Evolutionary conservation across 106 monocot genomes (phyloP).

Genomic region (Gastrodia elata): DNA sequence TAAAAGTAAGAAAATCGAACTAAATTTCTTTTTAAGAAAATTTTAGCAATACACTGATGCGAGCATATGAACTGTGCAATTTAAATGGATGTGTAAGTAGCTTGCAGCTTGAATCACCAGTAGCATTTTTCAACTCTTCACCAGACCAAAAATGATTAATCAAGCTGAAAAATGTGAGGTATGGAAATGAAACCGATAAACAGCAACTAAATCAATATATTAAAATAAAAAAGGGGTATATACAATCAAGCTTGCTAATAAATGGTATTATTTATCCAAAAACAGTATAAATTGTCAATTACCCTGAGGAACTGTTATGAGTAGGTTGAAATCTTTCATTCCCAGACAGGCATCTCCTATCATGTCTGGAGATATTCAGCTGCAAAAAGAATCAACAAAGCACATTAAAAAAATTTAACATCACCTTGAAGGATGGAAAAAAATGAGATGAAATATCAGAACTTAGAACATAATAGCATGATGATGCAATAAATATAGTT

Average conservation of each 20-base stretch:
- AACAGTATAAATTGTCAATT: background rate
- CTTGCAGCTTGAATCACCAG: constrained; percentile 24
- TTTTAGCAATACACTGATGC: constrained; percentile 22
- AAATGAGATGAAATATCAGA: constrained; percentile 8
- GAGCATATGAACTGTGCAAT: constrained; percentile 42
- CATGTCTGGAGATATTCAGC: constrained; percentile 30
- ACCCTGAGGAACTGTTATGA: constrained; percentile 18
- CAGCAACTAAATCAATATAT: background rate
- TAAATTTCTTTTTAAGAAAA: background rate
- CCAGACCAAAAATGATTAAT: constrained; percentile 25
- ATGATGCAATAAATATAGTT: background rate
- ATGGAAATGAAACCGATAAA: background rate
- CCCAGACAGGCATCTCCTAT: constrained; percentile 46
- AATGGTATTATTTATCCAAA: background rate
- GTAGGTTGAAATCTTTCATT: constrained; percentile 17
- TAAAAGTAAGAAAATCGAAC: background rate
- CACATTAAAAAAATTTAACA: background rate
- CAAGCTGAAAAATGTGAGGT: constrained; percentile 11
- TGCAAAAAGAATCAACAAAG: constrained; percentile 15
- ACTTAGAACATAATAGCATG: constrained; percentile 1
- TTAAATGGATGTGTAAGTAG: constrained; percentile 37
- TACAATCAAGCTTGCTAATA: background rate
- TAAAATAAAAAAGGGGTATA: background rate
- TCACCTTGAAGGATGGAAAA: background rate
- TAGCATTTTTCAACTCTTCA: constrained; percentile 42